These are phyloP conservation scores for Trypanosoma conorhini DNA, from an alignment of 208 protist species.

Conservation along the genomic window DNA sequence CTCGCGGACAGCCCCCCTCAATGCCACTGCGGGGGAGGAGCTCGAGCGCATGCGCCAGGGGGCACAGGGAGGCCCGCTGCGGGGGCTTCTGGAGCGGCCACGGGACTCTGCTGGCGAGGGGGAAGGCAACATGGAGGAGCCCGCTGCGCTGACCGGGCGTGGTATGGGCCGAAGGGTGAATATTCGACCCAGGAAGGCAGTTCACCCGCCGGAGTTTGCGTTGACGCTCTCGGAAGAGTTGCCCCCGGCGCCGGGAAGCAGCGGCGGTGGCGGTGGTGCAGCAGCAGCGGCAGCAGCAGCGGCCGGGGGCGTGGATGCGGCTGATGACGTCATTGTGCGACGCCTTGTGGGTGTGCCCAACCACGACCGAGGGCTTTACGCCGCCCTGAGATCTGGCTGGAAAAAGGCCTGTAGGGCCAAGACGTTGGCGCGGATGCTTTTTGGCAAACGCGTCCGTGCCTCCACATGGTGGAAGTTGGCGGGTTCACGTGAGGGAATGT, in stretches of 20 bases:
- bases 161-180: background rate
- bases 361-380: constrained; percentile 70
- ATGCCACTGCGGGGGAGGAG: background rate
- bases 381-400: constrained; percentile 26
- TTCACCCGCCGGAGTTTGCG: background rate
- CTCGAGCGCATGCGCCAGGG: background rate
- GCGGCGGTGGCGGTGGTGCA: background rate
- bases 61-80: background rate
- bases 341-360: constrained; percentile 49
- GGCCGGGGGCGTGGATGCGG: too few relatives aligned
- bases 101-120: background rate
- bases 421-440: constrained; percentile 3
- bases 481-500: constrained; percentile 20
- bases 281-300: background rate
- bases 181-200: background rate
- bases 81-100: constrained; percentile 2
- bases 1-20: background rate
- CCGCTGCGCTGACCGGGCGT: background rate
- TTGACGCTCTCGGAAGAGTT: background rate
- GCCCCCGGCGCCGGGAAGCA: background rate
- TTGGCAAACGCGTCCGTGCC: constrained; percentile 35
- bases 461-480: constrained; percentile 40
- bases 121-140: background rate
- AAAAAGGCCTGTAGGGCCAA: background rate
- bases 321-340: constrained; percentile 1